Evolutionary conservation across 139 green algal species (phyloP), one percentile per base, ranked within the genome.

Genomic region (Desmodesmus armatus): DNA sequence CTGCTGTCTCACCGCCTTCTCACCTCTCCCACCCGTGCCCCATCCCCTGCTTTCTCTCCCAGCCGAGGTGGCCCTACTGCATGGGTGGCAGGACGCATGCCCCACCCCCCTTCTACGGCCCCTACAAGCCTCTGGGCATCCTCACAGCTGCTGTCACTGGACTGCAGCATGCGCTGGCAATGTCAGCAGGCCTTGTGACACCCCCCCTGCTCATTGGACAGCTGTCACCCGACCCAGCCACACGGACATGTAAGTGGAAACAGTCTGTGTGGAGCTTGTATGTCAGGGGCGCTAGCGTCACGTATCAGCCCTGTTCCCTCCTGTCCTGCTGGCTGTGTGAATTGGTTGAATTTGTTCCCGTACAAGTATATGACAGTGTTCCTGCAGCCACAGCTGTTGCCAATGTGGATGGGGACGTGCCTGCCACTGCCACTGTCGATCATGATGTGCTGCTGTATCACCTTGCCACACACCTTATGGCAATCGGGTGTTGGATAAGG

Each of bases 81-180:
- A 9, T 17, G 65, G 31, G 1, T 44, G 29, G 31, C 65, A 44
- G 17, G 31, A 37, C 27, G 2, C 27, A 40, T 44, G 29, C 17
- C 27, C 17, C 86, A 17, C 84, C 66, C 35, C 78, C 86, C 0
- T 93, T 91, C 78, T 93, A 85, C 49, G 63, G 67, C 27, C 55
- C 79, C 41, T 58, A 92, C 25, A 66, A 90, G 37, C 39, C 39
- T 19, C 73, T 92, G 53, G 87, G 89, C 27, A 51, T 94, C n/a
- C 5, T 94, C 29, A 65, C 93, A 4, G 85, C 92, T 1, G 11
- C 82, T 7, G 41, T 94, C n/a, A 95, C 94, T 88, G 93, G 93
- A 27, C 79, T 94, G n/a, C 93, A 96, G 81, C 93, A 96, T 62
- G 85, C 89, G 19, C 83, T 95, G 43, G 88, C 89, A 44, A 94